phyloP scores from a whole-genome alignment of 305 asterid species.

The Fraxinus greggii region DNA sequence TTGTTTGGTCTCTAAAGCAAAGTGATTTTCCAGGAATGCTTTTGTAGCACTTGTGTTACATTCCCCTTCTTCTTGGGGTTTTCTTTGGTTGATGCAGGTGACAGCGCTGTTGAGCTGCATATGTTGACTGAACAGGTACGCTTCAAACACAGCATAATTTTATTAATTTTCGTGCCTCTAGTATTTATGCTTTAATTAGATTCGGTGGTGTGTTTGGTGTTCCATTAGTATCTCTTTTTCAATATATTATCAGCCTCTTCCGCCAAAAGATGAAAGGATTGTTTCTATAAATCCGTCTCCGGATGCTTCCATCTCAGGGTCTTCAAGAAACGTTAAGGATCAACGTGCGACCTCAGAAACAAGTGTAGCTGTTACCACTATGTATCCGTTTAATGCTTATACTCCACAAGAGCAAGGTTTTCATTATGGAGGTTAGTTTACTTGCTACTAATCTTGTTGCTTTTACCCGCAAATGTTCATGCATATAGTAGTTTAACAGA shows the following conservation, averaged over 20 bases:
- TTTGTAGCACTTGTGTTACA: not conserved
- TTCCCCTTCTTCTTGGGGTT: constrained; percentile 2
- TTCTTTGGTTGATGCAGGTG: constrained; percentile 53
- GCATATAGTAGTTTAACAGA: not conserved
- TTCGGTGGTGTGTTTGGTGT: constrained; percentile 22
- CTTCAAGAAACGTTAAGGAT: constrained; percentile 58
- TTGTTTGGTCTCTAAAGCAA: not conserved
- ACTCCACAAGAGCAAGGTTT: constrained; percentile 69
- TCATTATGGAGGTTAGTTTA: constrained; percentile 71
- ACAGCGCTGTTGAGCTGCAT: constrained; percentile 64
- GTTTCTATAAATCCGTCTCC: constrained; percentile 68
- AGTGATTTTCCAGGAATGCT: not conserved
- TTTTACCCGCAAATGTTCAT: not conserved
- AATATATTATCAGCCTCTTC: constrained; percentile 59
- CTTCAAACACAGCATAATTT: not conserved
- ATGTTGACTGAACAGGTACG: constrained; percentile 76
- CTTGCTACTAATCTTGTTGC: constrained; percentile 20
- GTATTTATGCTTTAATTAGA: constrained; percentile 28
- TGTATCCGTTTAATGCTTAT: constrained; percentile 56
- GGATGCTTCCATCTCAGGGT: constrained; percentile 64
- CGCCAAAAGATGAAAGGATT: constrained; percentile 84
- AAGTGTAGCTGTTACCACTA: constrained; percentile 49
- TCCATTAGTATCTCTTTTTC: constrained; percentile 35
- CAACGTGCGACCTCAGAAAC: constrained; percentile 56
- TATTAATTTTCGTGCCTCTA: constrained; percentile 17